A percentile compares a stretch with the other conserved stretches of the same genome.
These are phyloP conservation scores for Fusarium nanum DNA, from an alignment of 2,329 filamentous ascomycete species.

Conservation along the genomic window DNA sequence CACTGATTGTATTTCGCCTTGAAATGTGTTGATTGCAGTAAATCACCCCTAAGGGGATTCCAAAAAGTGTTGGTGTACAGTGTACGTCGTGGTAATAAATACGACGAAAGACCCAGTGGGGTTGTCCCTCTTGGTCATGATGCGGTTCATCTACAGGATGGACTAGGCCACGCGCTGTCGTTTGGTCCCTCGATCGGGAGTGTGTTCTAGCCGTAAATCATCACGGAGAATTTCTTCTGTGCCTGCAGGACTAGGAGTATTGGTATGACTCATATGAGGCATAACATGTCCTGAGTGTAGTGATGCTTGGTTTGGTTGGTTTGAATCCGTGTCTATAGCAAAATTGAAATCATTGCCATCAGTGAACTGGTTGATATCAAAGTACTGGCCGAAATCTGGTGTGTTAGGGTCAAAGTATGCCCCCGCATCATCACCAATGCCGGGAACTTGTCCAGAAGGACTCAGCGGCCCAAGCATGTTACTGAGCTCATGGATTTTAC, in stretches of 20 bases:
- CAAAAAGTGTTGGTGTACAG: not conserved
- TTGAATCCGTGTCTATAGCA: slow-evolving; percentile 55
- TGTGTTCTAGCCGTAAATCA: slow-evolving; percentile 51
- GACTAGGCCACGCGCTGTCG: slow-evolving; percentile 53
- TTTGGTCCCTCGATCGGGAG: slow-evolving; percentile 50
- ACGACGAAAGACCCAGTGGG: not conserved
- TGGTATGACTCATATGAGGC: slow-evolving; percentile 23
- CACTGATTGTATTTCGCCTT: not conserved
- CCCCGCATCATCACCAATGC: slow-evolving; percentile 64
- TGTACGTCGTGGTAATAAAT: slow-evolving; percentile 13
- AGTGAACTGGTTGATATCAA: slow-evolving; percentile 58
- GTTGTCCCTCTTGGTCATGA: not conserved
- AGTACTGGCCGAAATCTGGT: slow-evolving; percentile 65
- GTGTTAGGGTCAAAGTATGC: slow-evolving; percentile 53
- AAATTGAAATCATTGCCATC: slow-evolving; percentile 65
- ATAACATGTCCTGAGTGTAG: slow-evolving; percentile 41
- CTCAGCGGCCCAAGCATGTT: slow-evolving; percentile 82
- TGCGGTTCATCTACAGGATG: not conserved
- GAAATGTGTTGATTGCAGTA: not conserved
- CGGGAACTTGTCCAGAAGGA: slow-evolving; percentile 82
- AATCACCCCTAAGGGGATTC: not conserved
- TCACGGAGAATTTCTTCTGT: slow-evolving; percentile 64
- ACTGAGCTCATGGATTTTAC: slow-evolving; percentile 79
- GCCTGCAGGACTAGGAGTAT: slow-evolving; percentile 60
- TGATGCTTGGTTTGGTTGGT: slow-evolving; percentile 49